Evolutionary conservation across 1,139 yeast genomes (phyloP), one percentile per base, ranked within the genome.

Genomic region (Yamadazyma oceani): DNA sequence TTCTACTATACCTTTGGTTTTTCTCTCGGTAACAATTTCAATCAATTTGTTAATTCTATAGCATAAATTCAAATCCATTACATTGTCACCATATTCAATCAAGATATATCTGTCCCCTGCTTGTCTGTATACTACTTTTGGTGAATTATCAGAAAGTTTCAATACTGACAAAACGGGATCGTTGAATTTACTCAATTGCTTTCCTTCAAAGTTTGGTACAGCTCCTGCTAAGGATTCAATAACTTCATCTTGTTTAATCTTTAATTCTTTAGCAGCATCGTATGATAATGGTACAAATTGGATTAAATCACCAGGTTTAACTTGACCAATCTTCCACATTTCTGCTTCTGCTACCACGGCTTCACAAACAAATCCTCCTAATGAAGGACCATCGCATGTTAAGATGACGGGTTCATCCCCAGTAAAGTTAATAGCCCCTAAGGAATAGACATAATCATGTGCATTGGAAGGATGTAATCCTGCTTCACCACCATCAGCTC

Each of bases 251-350:
- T 85, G 95, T 3, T 67, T 60, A 24, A 54, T 53, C 62, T 80
- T 84, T 58, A 89, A 68, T 13, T 59, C 56, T 51, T 84, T 72
- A 5, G 97, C 97, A 41, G 75, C 66, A 26, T 76, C 80, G 54
- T 78, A 84, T 9, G 80, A 56, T 35, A 92, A 72, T 32, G 97
- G 96, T 38, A 82, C 79, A 68, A 92, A 92, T 51, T 78, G 78
- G 47, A 92, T 80, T 42, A 62, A 53, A 54, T 90, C 97, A 55
- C 97, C 97, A 5, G 97, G 97, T 61, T 86, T 89, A 35, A 86
- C 90, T 67, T 92, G 97, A 38, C 98, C 98, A 58, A 92, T 85
- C 68, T 92, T 92, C 97, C 97, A 92, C 85, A 92, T 80, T 66
- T 92, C 98, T 24, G 95, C 88, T 58, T 89, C 95, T 19, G 88